Base-by-base conservation (phyloP, 2,329 filamentous ascomycete genomes). In the Zymoseptoria brevis region DNA sequence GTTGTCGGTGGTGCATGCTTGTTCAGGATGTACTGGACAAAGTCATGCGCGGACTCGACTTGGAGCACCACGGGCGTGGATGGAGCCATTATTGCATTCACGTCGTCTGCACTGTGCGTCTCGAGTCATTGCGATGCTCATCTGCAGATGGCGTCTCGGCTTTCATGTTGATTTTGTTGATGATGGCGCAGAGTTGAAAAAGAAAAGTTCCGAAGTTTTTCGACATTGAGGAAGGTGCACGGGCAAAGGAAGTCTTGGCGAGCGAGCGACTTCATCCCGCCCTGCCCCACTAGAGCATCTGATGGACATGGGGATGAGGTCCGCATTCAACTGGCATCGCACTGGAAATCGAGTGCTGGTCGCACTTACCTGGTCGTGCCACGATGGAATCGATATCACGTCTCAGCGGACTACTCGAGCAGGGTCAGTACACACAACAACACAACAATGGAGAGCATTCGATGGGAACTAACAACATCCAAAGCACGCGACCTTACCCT, bases 401-500 rank as follows among this genome's bases (percentile, higher is more conserved):
- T 71, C 95, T 99, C 75, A 96, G 92, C 68, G 90, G 86, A 74
- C 84, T 97, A 77, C 87, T 99, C 75, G 94, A 97, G 80, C 94
- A 89, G 77, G 91, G 93, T 96, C 81, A 71, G 83, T 68, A 61
- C 30, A 61, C 30, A 53, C 35, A 21, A 3, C 72, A 93, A 96
- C 75, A 96, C 81, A 92, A 21, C 55, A 51, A 60, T 60, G 62
- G 59, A 66, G 53, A 58, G 55, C 56, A 64, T 66, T 19, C 53
- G 59, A 54, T 61, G 59, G 60, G 60, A 64, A 48, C 50, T 64
- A 13, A 53, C 51, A 52, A 48, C 24, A 19, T 59, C 19, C 29
- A 53, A 77, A 96, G 94, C 94, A 73, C 88, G 94, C 76, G 94
- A 97, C 77, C 87, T 99, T 72, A 99, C 94, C 59, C 86, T 99